Percentiles rank a stretch among this genome's conserved stretches.
phyloP scores from a whole-genome alignment of 805 yeast species.

The Candida broadrunensis region DNA sequence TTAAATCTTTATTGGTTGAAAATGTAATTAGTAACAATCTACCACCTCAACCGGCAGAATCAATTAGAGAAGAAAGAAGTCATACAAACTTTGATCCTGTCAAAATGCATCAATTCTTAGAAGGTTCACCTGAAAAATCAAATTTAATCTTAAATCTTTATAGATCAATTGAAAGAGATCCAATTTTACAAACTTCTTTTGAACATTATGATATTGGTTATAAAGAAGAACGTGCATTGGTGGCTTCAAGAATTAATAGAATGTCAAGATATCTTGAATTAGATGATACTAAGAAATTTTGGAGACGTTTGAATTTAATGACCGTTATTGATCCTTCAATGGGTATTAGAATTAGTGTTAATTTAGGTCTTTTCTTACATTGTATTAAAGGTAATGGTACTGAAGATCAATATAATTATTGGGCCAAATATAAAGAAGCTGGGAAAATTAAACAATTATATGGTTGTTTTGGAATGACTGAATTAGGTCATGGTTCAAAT shows the following conservation, averaged over 20 bases:
- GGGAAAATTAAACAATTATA: slow-evolving; percentile 52
- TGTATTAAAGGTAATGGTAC: slow-evolving; percentile 89
- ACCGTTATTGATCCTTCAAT: slow-evolving; percentile 75
- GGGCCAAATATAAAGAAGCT: slow-evolving; percentile 75
- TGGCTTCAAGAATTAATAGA: slow-evolving; percentile 61
- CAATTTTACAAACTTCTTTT: slow-evolving; percentile 53
- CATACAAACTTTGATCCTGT: slow-evolving; percentile 28
- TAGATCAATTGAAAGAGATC: slow-evolving; percentile 66
- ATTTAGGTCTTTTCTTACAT: slow-evolving; percentile 77
- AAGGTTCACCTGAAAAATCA: slow-evolving; percentile 41
- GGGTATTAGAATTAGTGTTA: slow-evolving; percentile 83
- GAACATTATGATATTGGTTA: slow-evolving; percentile 58
- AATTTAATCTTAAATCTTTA: slow-evolving; percentile 45
- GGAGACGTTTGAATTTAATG: slow-evolving; percentile 55
- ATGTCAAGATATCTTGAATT: slow-evolving; percentile 60
- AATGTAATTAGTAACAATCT: no score
- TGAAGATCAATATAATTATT: slow-evolving; percentile 73
- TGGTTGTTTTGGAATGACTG: slow-evolving; percentile 66
- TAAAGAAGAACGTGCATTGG: slow-evolving; percentile 53
- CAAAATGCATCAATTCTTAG: slow-evolving; percentile 41
- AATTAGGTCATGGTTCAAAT: slow-evolving; percentile 62
- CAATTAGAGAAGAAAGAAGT: slow-evolving; percentile 24
- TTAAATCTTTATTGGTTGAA: no score
- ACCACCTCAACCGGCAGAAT: slow-evolving; percentile 14
- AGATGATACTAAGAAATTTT: slow-evolving; percentile 44